Evolutionary conservation across 306 rosid genomes (phyloP).

Genomic region (Quercus wislizeni): DNA sequence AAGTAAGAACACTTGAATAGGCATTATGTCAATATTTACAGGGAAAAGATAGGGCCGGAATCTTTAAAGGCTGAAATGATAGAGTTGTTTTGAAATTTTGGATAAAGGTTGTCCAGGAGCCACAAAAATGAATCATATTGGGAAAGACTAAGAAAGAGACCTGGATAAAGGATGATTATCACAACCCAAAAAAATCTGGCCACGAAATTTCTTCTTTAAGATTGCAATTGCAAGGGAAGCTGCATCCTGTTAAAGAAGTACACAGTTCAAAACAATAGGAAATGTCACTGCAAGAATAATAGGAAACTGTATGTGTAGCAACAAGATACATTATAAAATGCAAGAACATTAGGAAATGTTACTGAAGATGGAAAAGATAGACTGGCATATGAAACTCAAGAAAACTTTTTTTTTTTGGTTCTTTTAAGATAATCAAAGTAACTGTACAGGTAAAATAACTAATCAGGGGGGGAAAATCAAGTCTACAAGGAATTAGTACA

Average conservation of each 20-base stretch:
- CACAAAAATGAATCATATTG: neutral
- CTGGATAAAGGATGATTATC: constrained; percentile 96
- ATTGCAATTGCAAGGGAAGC: constrained; percentile 79
- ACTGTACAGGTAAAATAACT: neutral
- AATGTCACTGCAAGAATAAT: neutral
- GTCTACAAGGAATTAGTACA: neutral
- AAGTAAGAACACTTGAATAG: neutral
- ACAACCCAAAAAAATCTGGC: constrained; percentile 78
- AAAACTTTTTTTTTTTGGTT: neutral
- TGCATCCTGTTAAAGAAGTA: constrained; percentile 66
- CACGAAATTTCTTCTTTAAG: constrained; percentile 62
- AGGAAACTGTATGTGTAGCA: neutral
- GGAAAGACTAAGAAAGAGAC: constrained; percentile 28
- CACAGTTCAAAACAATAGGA: neutral
- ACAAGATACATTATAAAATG: neutral
- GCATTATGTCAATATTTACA: neutral
- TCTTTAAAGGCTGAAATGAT: neutral
- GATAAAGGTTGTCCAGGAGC: neutral
- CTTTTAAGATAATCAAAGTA: neutral
- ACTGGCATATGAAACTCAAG: neutral
- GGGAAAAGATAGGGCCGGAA: neutral
- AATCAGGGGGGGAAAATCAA: neutral
- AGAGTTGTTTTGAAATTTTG: neutral
- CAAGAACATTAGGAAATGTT: constrained; percentile 1
- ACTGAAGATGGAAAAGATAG: neutral